Evolutionary conservation across 139 green algal genomes (phyloP).

Genomic region (Asterochloris erici): DNA sequence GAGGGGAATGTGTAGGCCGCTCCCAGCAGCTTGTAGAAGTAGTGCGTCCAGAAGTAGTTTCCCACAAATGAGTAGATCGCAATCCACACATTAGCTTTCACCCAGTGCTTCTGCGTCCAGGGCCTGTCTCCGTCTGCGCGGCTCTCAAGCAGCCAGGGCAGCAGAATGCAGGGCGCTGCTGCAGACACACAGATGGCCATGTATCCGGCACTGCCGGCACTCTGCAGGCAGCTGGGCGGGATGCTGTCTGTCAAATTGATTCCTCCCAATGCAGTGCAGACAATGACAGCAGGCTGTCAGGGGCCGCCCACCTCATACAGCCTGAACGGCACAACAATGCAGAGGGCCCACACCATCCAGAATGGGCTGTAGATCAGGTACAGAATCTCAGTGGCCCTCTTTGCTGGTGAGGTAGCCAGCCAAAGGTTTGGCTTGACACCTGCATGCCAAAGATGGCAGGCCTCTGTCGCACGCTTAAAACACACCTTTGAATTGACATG

Average conservation of each 20-base stretch:
- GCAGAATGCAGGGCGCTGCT: conserved; percentile 67
- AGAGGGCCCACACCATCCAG: conserved; percentile 89
- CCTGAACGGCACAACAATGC: conserved; percentile 85
- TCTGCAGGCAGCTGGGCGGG: conserved; percentile 5
- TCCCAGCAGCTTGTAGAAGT: conserved; percentile 94
- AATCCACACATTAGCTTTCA: conserved; percentile 98
- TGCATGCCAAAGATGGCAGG: background rate
- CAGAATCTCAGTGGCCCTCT: conserved; percentile 89
- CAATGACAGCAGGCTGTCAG: background rate
- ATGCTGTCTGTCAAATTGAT: too few species aligned
- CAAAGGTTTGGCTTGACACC: background rate
- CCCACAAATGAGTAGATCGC: conserved; percentile 95
- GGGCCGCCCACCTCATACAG: conserved; percentile 79
- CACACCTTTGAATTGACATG: too few species aligned
- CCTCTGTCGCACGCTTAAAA: background rate
- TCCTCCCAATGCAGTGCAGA: background rate
- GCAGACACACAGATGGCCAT: conserved; percentile 73
- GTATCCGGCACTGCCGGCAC: conserved; percentile 64
- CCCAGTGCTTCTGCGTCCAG: conserved; percentile 78
- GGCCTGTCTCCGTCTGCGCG: conserved; percentile 73
- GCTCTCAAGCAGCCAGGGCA: conserved; percentile 70
- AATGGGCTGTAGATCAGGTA: conserved; percentile 88
- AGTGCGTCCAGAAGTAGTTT: conserved; percentile 99
- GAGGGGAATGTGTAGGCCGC: conserved; percentile 91
- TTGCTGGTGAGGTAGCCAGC: conserved; percentile 52